Base-by-base conservation (phyloP, 805 yeast genomes). In the Zygoascus ofunaensis region DNA sequence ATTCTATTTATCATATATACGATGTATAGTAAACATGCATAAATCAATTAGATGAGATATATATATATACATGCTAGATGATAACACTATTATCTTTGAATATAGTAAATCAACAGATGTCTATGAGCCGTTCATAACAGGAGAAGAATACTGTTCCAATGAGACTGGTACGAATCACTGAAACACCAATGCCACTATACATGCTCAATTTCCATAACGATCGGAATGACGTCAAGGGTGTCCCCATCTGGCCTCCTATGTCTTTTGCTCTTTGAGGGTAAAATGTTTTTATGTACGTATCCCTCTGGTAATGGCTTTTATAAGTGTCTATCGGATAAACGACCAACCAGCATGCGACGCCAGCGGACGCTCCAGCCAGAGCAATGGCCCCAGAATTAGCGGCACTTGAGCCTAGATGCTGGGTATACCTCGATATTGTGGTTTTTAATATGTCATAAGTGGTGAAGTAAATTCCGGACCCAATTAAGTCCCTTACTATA, bases 321-420 rank as follows among this genome's bases (percentile, higher is more conserved):
- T 82, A 69, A 0, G 95, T 86, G 60, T 86, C 95, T 8, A 86
- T 58, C 3, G 95, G 94, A 63, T 82, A 87, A 3, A 85, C 79
- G 0, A 77, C 60, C 2, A 77, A 62, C 94, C 94, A 85, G 41
- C 87, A 72, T 15, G 81, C 62, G 15, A 80, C 73, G 2, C 95
- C 95, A 3, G 92, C 76, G 20, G 79, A 50, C 0, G 87, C 94
- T n/a, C 94, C 95, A 0, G 90, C 82, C 2, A 79, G 30, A 2
- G 81, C 78, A 19, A 80, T 69, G 5, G 77, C 65, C 4, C 71
- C 24, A 1, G 79, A 66, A 38, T 61, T 57, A 3, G 64, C 56
- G 14, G 49, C 50, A 10, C 54, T 18, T 59, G 43, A 37, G 39
- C 49, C 42, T 41, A 35, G 39, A 34, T 34, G 37, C 35, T 32